A percentile compares a stretch with the other conserved stretches of the same genome.
phyloP scores from a whole-genome alignment of 306 rosid species.

The Pyrus pyrifolia region DNA sequence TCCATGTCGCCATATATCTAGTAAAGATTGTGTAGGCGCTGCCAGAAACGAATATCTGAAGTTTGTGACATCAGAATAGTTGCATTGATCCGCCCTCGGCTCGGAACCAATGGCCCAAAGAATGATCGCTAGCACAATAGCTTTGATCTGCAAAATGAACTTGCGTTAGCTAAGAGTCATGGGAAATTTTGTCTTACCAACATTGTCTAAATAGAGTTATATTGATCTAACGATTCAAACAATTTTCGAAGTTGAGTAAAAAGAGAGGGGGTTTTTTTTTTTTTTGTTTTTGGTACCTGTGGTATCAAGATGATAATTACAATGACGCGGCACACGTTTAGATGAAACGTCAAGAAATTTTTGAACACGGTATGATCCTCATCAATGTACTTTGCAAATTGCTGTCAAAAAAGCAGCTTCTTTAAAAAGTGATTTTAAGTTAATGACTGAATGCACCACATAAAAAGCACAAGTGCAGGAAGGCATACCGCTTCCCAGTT shows the following conservation, averaged over 20 bases:
- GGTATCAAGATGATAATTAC: slow-evolving; percentile 33
- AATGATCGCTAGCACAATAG: slow-evolving; percentile 13
- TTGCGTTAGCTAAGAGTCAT: neutral
- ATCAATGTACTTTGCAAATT: slow-evolving; percentile 27
- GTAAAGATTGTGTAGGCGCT: slow-evolving; percentile 4
- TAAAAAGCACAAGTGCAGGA: neutral
- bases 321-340: slow-evolving; percentile 29
- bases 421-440: neutral
- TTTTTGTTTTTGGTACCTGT: slow-evolving; percentile 26
- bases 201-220: neutral
- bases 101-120: slow-evolving; percentile 27
- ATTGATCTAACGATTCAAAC: neutral
- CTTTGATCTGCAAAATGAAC: slow-evolving; percentile 31
- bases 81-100: slow-evolving; percentile 1
- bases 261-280: neutral
- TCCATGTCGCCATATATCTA: neutral
- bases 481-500: slow-evolving; percentile 41
- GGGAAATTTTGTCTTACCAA: neutral
- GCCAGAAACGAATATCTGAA: slow-evolving; percentile 38
- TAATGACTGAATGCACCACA: neutral
- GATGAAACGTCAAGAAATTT: slow-evolving; percentile 27
- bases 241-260: neutral
- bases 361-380: slow-evolving; percentile 13
- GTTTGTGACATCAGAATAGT: slow-evolving; percentile 17
- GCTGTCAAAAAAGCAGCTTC: slow-evolving; percentile 15